phyloP scores from a whole-genome alignment of 2,329 filamentous ascomycete genomes.

The Ophiognomonia clavigignenti-juglandacearum region DNA sequence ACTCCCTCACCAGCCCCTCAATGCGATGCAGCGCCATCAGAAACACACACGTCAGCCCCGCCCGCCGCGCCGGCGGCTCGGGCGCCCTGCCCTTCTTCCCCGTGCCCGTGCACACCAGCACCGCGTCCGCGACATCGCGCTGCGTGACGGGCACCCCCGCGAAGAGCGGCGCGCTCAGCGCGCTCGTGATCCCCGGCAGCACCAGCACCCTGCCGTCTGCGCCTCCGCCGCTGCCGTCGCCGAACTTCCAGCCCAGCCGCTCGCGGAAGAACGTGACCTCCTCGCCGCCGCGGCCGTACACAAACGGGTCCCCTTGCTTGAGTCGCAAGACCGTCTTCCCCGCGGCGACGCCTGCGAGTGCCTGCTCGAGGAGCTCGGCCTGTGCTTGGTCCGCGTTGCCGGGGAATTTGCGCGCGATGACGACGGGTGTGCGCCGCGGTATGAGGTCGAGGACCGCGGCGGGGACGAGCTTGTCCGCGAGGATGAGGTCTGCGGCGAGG shows the following conservation, averaged over 20 bases:
- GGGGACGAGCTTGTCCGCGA: constrained; percentile 83
- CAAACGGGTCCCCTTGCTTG: constrained; percentile 95
- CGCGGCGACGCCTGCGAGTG: constrained; percentile 57
- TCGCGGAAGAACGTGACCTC: constrained; percentile 80
- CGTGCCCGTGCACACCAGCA: constrained; percentile 94
- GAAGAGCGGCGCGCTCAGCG: constrained; percentile 82
- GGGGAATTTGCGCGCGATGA: constrained; percentile 95
- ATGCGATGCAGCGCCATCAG: constrained; percentile 93
- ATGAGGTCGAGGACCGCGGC: constrained; percentile 82
- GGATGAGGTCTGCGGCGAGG: constrained; percentile 67
- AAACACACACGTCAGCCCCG: constrained; percentile 80
- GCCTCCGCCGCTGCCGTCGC: no score
- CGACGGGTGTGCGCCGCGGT: constrained; percentile 80
- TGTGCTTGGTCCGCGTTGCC: constrained; percentile 94
- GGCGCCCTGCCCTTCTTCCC: constrained; percentile 84
- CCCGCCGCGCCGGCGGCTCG: constrained; percentile 72
- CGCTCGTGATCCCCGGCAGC: constrained; percentile 85
- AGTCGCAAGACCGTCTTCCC: constrained; percentile 82
- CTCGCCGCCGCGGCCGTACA: constrained; percentile 92
- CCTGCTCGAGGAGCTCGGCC: constrained; percentile 77
- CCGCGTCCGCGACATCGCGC: constrained; percentile 83
- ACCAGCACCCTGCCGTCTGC: constrained; percentile 62
- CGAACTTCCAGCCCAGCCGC: no score
- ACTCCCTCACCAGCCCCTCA: constrained; percentile 63
- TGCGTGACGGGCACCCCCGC: constrained; percentile 85